Conservation (phyloP, 73 alveolate genomes). For the Paramecium caudatum region DNA sequence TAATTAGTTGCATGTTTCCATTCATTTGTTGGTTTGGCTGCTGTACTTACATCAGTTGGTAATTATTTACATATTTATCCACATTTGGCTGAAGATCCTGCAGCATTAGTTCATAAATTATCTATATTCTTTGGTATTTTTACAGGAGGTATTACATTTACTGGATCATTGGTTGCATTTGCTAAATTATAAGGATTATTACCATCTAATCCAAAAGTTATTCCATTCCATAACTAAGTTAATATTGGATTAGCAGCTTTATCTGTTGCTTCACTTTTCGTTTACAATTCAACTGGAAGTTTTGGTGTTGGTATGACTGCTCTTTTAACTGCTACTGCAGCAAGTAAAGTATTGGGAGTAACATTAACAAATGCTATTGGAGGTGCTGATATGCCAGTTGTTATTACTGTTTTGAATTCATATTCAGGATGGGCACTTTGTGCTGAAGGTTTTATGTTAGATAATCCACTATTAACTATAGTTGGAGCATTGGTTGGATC, state of each 20-base stretch:
- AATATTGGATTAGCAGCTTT: constrained; percentile 45
- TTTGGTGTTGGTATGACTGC: constrained; percentile 77
- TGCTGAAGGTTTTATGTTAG: constrained; percentile 88
- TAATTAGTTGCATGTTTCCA: constrained; percentile 85
- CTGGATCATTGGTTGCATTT: constrained; percentile 84
- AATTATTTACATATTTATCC: constrained; percentile 73
- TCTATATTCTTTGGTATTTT: constrained; percentile 73
- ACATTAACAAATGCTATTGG: constrained; percentile 88
- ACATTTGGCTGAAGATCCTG: constrained; percentile 67
- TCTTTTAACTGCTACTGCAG: constrained; percentile 78
- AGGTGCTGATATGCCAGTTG: constrained; percentile 96
- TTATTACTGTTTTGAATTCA: constrained; percentile 86
- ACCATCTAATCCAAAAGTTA: constrained; percentile 50
- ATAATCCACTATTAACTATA: constrained; percentile 82
- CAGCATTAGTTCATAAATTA: constrained; percentile 35
- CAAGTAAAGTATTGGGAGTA: constrained; percentile 79
- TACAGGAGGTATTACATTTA: constrained; percentile 82
- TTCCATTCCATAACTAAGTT: constrained; percentile 50
- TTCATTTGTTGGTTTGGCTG: constrained; percentile 85
- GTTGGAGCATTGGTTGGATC: constrained; percentile 90
- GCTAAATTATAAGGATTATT: constrained; percentile 79
- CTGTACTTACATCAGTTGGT: constrained; percentile 80
- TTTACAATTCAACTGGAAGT: not conserved
- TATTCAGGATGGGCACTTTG: constrained; percentile 88
- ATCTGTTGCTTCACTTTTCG: constrained; percentile 19